phyloP scores from a whole-genome alignment of 768 basidiomycete genomes.

The Gymnopilus dilepis region DNA sequence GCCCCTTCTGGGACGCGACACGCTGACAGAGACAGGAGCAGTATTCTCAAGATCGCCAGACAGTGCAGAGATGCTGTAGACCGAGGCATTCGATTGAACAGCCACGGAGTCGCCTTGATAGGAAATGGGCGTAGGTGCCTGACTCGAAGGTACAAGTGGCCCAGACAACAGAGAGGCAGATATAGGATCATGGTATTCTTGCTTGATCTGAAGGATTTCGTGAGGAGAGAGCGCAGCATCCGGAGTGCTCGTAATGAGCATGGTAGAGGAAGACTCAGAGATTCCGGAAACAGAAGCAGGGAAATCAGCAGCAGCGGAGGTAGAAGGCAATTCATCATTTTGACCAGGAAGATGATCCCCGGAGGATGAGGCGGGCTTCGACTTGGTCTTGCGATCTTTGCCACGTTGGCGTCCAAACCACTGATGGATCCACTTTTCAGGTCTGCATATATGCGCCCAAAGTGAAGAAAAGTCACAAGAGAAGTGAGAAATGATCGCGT shows the following conservation, averaged over 20 bases:
- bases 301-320: neutral
- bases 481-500: neutral
- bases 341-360: conserved; percentile 9
- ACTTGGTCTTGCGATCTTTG: conserved; percentile 28
- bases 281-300: neutral
- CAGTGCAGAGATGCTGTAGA: neutral
- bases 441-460: conserved; percentile 22
- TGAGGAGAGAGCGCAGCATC: conserved; percentile 22
- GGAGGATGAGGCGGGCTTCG: conserved; percentile 3
- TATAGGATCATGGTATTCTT: conserved; percentile 18
- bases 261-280: neutral
- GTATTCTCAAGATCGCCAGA: neutral
- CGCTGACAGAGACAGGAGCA: neutral
- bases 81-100: neutral
- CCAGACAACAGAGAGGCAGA: conserved; percentile 1
- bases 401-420: conserved; percentile 39
- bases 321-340: neutral
- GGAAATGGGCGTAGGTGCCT: neutral
- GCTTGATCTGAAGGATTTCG: conserved; percentile 20
- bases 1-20: conserved; percentile 5
- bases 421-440: conserved; percentile 39
- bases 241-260: conserved; percentile 1
- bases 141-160: neutral
- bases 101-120: neutral
- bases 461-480: neutral